Evolutionary conservation across 176 grass and related monocot species (phyloP).

Genomic region (Rhynchospora breviuscula): DNA sequence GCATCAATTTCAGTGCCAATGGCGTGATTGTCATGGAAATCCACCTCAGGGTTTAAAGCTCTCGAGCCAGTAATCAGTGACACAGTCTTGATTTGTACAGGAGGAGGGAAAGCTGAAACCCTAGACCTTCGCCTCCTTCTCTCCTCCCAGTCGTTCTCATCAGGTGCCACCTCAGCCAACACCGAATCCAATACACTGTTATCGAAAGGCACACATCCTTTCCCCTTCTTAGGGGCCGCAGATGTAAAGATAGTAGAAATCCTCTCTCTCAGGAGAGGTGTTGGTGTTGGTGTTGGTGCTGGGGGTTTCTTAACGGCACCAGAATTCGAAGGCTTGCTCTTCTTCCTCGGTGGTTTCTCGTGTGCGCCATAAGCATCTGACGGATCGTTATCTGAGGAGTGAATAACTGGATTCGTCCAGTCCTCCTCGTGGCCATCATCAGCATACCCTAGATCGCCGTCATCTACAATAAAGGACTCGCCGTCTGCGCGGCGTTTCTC

Average conservation of each 20-base stretch:
- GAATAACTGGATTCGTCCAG: too few species aligned
- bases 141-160: constrained; percentile 80
- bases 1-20: constrained; percentile 29
- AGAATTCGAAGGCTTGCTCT: constrained; percentile 48
- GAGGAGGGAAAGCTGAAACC: constrained; percentile 14
- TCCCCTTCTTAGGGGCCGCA: constrained; percentile 51
- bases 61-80: constrained; percentile 3
- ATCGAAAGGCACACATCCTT: constrained; percentile 33
- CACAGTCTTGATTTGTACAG: constrained; percentile 27
- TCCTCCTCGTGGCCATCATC: constrained; percentile 98
- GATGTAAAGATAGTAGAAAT: constrained; percentile 78
- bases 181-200: constrained; percentile 77
- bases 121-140: constrained; percentile 39
- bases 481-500: constrained; percentile 59
- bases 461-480: constrained; percentile 70
- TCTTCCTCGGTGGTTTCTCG: constrained; percentile 46
- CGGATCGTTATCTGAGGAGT: too few species aligned
- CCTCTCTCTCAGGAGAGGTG: constrained; percentile 50
- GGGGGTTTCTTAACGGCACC: constrained; percentile 44
- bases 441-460: constrained; percentile 82
- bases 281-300: too few species aligned
- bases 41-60: constrained; percentile 22
- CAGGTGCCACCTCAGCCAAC: constrained; percentile 69
- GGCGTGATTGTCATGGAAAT: constrained; percentile 18
- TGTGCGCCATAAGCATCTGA: constrained; percentile 28